Conservation (phyloP, 2,329 filamentous ascomycete genomes). For the Bretziella fagacearum region DNA sequence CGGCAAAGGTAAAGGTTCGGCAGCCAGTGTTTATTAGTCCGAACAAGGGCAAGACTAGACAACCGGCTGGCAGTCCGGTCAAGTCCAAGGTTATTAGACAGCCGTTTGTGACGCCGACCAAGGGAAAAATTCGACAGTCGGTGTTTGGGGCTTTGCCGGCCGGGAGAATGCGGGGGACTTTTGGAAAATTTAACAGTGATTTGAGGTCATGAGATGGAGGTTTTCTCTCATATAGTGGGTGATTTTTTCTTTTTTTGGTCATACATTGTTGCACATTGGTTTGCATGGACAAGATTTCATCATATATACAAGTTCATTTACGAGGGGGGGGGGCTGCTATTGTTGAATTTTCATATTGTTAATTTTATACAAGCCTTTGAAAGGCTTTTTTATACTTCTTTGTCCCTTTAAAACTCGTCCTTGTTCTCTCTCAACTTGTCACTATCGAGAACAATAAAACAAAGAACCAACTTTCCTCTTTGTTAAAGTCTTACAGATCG, state of each 20-base stretch:
- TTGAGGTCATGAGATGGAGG: neutral
- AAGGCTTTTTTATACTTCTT: too few species aligned
- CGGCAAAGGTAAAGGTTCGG: neutral
- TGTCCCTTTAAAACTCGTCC: too few species aligned
- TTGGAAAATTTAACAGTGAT: neutral
- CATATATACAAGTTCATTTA: neutral
- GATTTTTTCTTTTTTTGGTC: too few species aligned
- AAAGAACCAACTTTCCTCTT: too few species aligned
- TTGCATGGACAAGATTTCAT: neutral
- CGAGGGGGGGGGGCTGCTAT: too few species aligned
- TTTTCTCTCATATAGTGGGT: too few species aligned
- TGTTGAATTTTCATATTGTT: too few species aligned
- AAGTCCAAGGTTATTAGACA: neutral
- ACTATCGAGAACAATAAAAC: too few species aligned
- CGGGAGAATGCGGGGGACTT: neutral
- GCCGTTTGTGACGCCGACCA: neutral
- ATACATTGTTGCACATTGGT: neutral
- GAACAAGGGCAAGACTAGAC: too few species aligned
- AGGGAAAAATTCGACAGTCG: neutral
- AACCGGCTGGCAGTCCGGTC: neutral
- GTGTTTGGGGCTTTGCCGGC: neutral
- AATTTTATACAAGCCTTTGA: too few species aligned
- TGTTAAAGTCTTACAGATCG: too few species aligned
- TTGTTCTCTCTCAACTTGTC: too few species aligned
- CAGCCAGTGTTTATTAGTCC: neutral